Conservation (phyloP, 176 grass and related monocot genomes). For the Melocanna baccifera region DNA sequence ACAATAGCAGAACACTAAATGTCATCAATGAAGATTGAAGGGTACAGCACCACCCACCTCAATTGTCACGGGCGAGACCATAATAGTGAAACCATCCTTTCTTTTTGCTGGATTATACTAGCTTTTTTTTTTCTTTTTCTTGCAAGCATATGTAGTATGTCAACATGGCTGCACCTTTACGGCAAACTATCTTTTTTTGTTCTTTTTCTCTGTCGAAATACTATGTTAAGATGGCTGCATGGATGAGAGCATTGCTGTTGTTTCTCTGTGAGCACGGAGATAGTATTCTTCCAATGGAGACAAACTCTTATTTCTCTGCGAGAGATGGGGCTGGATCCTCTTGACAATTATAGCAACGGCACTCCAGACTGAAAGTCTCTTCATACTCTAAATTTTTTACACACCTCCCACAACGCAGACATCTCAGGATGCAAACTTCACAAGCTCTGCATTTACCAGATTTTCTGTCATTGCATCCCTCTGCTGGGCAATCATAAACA, state of each 20-base stretch:
- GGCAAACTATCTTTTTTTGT: neutral
- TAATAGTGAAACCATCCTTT: neutral
- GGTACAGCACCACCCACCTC: slow-evolving; percentile 21
- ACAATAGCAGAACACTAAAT: neutral
- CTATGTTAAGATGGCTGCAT: slow-evolving; percentile 1
- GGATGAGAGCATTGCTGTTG: neutral
- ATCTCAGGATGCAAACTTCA: slow-evolving; percentile 67
- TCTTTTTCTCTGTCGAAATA: slow-evolving; percentile 14
- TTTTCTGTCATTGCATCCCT: slow-evolving; percentile 43
- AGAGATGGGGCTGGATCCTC: neutral
- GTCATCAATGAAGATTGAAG: neutral
- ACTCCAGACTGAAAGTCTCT: slow-evolving; percentile 71
- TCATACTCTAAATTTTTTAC: slow-evolving; percentile 44
- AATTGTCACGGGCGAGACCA: neutral
- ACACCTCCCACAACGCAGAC: slow-evolving; percentile 71
- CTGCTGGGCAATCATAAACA: slow-evolving; percentile 79
- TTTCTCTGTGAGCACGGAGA: neutral
- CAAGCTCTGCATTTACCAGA: slow-evolving; percentile 63
- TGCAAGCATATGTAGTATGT: slow-evolving; percentile 25
- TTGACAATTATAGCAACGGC: slow-evolving; percentile 54
- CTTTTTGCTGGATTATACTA: neutral
- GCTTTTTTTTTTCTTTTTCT: slow-evolving; percentile 25
- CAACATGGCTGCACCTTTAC: slow-evolving; percentile 10
- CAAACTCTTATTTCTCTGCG: slow-evolving; percentile 16
- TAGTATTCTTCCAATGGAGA: slow-evolving; percentile 18